phyloP scores from a whole-genome alignment of 768 basidiomycete genomes.

The Termitomyces sp. region DNA sequence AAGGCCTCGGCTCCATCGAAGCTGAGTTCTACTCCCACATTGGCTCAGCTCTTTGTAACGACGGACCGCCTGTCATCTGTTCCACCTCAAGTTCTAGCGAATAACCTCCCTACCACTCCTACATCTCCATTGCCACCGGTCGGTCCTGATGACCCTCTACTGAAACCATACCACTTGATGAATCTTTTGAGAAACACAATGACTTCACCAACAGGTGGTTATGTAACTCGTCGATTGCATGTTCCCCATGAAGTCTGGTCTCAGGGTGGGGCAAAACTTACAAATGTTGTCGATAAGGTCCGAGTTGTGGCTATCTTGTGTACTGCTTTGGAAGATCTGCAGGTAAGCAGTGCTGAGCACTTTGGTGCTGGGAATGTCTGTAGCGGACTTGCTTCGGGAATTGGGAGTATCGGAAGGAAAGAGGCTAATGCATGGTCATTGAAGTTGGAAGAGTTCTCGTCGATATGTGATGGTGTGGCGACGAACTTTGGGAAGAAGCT shows the following conservation, averaged over 20 bases:
- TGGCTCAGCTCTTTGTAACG: constrained; percentile 5
- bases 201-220: constrained; percentile 76
- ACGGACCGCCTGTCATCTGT: constrained; percentile 26
- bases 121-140: constrained; percentile 71
- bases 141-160: constrained; percentile 64
- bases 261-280: constrained; percentile 81
- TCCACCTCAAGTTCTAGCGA: constrained; percentile 40
- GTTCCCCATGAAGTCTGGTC: constrained; percentile 91
- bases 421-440: constrained; percentile 75
- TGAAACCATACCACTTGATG: constrained; percentile 93
- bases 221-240: constrained; percentile 79
- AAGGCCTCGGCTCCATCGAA: constrained; percentile 62
- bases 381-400: constrained; percentile 67
- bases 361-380: constrained; percentile 78
- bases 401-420: constrained; percentile 68
- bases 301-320: constrained; percentile 77
- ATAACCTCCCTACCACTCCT: constrained; percentile 66
- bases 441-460: constrained; percentile 77
- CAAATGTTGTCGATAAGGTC: constrained; percentile 78
- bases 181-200: constrained; percentile 72
- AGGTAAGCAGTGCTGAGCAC: constrained; percentile 60
- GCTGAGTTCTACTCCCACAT: constrained; percentile 38
- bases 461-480: constrained; percentile 73
- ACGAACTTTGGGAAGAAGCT: constrained; percentile 83
- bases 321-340: constrained; percentile 74